These are phyloP conservation scores for Leccinum subgranulosum DNA, from an alignment of 768 basidiomycete genomes.

Conservation along the genomic window DNA sequence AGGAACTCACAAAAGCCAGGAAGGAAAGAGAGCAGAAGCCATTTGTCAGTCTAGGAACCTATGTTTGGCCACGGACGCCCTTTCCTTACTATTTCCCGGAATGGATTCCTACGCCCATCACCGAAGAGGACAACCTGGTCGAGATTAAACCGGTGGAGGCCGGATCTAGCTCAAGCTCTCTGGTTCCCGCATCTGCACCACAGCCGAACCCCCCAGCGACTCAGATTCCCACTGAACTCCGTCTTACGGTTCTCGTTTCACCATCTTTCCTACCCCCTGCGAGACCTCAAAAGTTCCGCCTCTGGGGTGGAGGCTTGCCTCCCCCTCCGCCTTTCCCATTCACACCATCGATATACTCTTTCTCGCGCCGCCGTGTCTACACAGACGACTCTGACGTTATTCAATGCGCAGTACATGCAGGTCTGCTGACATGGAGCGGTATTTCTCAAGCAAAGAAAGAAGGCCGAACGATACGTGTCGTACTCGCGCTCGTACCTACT, in stretches of 20 bases:
- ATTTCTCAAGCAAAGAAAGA: constrained; percentile 36
- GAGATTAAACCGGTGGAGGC: constrained; percentile 17
- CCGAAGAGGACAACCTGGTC: constrained; percentile 24
- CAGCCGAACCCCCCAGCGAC: constrained; percentile 8
- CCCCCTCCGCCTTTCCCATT: constrained; percentile 38
- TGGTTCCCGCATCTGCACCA: constrained; percentile 8
- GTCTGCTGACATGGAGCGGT: constrained; percentile 45
- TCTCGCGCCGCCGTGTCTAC: constrained; percentile 55
- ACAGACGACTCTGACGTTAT: constrained; percentile 78
- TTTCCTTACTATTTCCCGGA: constrained; percentile 36
- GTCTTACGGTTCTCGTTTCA: constrained; percentile 57
- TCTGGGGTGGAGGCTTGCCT: constrained; percentile 67
- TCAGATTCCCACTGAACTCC: constrained; percentile 29
- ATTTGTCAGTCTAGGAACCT: constrained; percentile 28
- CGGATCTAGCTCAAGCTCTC: constrained; percentile 32
- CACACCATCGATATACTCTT: constrained; percentile 21
- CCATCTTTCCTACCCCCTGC: constrained; percentile 53
- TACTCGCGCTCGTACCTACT: constrained; percentile 40
- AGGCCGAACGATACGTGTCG: constrained; percentile 39
- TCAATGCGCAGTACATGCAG: constrained; percentile 66
- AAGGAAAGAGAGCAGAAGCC: constrained; percentile 29
- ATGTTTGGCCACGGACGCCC: constrained; percentile 30
- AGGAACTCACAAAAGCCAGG: constrained; percentile 31
- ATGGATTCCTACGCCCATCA: constrained; percentile 27
- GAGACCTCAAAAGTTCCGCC: constrained; percentile 50